These are phyloP conservation scores for Excoecaria cochinchinensis DNA, from an alignment of 345 rosid species.

Conservation along the genomic window DNA sequence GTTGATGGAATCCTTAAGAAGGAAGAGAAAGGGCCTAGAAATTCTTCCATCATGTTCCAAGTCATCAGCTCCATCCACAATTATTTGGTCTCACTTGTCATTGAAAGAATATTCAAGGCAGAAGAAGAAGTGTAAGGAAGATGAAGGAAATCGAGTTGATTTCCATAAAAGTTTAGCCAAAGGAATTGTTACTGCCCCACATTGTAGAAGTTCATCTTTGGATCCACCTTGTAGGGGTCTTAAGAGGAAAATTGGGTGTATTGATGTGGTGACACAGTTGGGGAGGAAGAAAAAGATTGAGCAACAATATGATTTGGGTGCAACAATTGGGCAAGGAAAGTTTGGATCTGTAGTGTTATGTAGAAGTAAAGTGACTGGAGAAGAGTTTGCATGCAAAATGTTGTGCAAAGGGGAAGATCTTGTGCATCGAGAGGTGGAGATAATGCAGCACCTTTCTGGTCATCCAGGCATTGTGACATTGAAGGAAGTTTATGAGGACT, in stretches of 20 bases:
- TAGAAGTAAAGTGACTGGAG: constrained; percentile 16
- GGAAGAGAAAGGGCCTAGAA: constrained; percentile 22
- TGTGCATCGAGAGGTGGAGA: constrained; percentile 22
- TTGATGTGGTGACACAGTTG: constrained; percentile 12
- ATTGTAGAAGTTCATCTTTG: constrained; percentile 5
- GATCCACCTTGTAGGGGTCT: constrained; percentile 20
- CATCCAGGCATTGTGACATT: constrained; percentile 23
- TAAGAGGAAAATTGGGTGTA: constrained; percentile 22
- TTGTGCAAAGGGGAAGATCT: constrained; percentile 16
- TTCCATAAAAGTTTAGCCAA: constrained; percentile 9
- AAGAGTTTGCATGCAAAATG: constrained; percentile 23
- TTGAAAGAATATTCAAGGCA: constrained; percentile 19
- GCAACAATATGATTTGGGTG: constrained; percentile 20
- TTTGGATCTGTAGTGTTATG: constrained; percentile 22
- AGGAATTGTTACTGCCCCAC: constrained; percentile 15
- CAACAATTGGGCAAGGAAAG: constrained; percentile 13
- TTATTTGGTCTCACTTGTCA: constrained; percentile 10
- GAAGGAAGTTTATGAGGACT: constrained; percentile 17
- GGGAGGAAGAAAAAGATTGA: constrained; percentile 18
- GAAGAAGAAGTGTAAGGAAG: constrained; percentile 18
- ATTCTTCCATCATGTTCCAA: constrained; percentile 1
- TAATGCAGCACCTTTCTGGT: constrained; percentile 27
- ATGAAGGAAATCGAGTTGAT: constrained; percentile 6
- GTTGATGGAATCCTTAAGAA: constrained; percentile 18
- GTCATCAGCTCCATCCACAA: background rate